Base-by-base conservation (phyloP, 2,329 filamentous ascomycete genomes). In the Apiospora malaysiana region DNA sequence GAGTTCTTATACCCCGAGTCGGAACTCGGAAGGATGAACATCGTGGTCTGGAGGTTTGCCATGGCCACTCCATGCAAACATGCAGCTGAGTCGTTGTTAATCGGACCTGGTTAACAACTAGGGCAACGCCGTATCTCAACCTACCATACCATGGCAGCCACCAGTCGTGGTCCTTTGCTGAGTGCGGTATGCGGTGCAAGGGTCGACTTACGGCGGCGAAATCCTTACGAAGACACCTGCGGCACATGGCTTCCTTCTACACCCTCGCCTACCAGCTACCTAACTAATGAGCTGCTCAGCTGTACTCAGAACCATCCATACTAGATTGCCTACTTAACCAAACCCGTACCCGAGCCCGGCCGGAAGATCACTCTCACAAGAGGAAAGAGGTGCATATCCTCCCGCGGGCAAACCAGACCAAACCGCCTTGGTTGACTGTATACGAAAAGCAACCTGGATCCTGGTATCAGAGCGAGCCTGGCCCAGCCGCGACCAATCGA, bases 111-210 rank as follows among this genome's bases (percentile, higher is more conserved):
- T 63, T 32, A 23, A 40, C 69, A 72, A 70, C 46, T 69, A 69
- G 21, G 69, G 23, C n/a, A 47, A 66, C 42, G 51, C 70, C 76
- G 76, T 77, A 77, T 76, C 37, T 68, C 65, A 70, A 66, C 72
- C 72, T 73, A 73, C 72, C 72, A 73, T 73, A 73, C 72, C 72
- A 73, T 69, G 27, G 42, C 43, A 37, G 23, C 23, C 43, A 14
- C 12, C 66, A 37, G 23, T 21, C 42, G 46, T 32, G 40, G 21
- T n/a, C 32, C 40, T n/a, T 18, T 63, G 56, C 56, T 63, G 27
- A 9, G 18, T 37, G 27, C 27, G 56, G 32, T 63, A 63, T 63
- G 56, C 32, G 56, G 32, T 63, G 56, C 56, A 63, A 63, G 56
- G 56, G 40, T 63, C 32, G 32, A 63, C 56, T 21, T 40, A 63